Base-by-base conservation (phyloP, 2,329 filamentous ascomycete genomes). In the Hawksworthiomyces lignivorus region DNA sequence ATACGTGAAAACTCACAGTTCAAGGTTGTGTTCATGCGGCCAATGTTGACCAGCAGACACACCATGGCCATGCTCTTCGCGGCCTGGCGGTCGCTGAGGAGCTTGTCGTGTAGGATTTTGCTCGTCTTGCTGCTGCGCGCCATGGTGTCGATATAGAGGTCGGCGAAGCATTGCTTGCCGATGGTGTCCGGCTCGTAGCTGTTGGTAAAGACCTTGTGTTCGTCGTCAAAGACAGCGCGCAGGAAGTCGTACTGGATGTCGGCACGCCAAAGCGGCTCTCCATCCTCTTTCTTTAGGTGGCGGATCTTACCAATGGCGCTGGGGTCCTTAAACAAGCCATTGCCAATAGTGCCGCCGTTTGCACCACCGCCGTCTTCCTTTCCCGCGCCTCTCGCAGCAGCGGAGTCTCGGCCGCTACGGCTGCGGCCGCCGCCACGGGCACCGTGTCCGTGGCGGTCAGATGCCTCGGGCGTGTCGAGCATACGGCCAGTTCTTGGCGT, bases 61-160 rank as follows among this genome's bases (percentile, higher is more conserved):
- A 98, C 90, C 92, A 98, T 98, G 40, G 92, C 92, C 92, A 98
- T 98, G 57, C 87, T 90, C 61, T 95, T 88, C 27, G 90, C 92
- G 18, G 89, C 89, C 50, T 87, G 82, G 56, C 87, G 82, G 60
- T 98, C 92, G 52, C 83, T 92, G 56, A 95, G 74, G 50, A 98
- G 73, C 69, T 98, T 97, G 64, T 98, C 92, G 62, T 94, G 87
- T 50, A 98, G 72, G 37, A 98, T 92, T 67, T 97, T 97, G 72
- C 92, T 97, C 21, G 90, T 97, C 71, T 98, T 98, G 72, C 87
- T 96, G 67, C 92, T 98, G 62, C 88, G 80, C 4, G 92, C 88
- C 90, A 98, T 97, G 47, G 92, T 90, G 63, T 97, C 92, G 56
- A 98, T 90, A 65, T 98, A 98, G 47, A 98, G 78, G 61, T 97